phyloP scores from a whole-genome alignment of 2,329 filamentous ascomycete genomes.

The Trichoderma aggressivum region DNA sequence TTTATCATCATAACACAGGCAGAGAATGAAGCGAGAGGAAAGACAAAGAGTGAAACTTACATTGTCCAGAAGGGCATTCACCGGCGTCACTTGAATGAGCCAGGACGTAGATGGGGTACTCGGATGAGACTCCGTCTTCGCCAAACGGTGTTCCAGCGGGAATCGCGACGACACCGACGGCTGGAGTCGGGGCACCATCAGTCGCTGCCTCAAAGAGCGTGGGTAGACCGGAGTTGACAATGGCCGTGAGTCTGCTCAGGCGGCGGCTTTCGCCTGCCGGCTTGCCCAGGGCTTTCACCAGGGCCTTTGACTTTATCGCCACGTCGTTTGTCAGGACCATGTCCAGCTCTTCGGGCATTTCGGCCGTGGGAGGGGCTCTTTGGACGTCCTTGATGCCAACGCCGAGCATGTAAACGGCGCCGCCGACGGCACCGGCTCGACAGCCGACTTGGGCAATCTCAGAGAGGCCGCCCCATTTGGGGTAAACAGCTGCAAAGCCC shows the following conservation, averaged over 20 bases:
- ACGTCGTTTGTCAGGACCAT: constrained; percentile 57
- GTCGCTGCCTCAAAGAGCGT: constrained; percentile 66
- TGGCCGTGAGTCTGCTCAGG: constrained; percentile 60
- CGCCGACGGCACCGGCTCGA: constrained; percentile 85
- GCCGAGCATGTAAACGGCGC: constrained; percentile 82
- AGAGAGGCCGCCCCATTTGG: constrained; percentile 88
- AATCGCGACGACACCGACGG: constrained; percentile 67
- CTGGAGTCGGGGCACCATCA: constrained; percentile 73
- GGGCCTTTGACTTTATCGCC: constrained; percentile 50
- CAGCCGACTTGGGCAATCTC: constrained; percentile 91
- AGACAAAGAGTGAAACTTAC: constrained; percentile 59
- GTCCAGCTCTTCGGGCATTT: constrained; percentile 32
- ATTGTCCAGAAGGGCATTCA: constrained; percentile 83
- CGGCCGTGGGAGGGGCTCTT: constrained; percentile 18
- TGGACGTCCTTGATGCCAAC: constrained; percentile 54
- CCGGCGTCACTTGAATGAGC: constrained; percentile 87
- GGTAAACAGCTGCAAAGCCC: constrained; percentile 83
- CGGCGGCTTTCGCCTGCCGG: constrained; percentile 28
- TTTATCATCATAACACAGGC: constrained; percentile 76
- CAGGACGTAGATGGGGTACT: constrained; percentile 55
- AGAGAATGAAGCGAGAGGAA: not conserved
- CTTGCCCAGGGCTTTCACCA: constrained; percentile 47
- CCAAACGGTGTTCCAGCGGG: constrained; percentile 48
- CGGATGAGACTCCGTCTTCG: constrained; percentile 32
- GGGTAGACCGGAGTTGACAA: constrained; percentile 64